Conservation (phyloP, 2,329 filamentous ascomycete genomes). For the Verruconis gallopava region DNA sequence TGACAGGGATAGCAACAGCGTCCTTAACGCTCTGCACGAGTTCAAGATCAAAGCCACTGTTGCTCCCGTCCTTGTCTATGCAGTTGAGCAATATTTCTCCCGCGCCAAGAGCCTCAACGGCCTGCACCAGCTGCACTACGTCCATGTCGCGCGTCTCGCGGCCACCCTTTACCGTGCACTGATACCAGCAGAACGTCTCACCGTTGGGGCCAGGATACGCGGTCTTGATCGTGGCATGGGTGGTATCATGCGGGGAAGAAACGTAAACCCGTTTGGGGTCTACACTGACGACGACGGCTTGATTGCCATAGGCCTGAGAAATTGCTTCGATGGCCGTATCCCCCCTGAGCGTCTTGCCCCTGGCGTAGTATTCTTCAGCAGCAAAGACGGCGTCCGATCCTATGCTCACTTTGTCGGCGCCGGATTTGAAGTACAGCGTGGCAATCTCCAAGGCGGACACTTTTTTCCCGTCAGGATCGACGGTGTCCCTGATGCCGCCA, state of each 20-base stretch:
- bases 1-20: constrained; percentile 83
- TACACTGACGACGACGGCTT: constrained; percentile 91
- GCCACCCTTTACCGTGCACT: constrained; percentile 91
- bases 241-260: constrained; percentile 50
- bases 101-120: constrained; percentile 89
- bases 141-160: constrained; percentile 90
- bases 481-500: constrained; percentile 85
- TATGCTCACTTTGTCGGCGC: constrained; percentile 95
- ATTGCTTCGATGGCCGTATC: constrained; percentile 93
- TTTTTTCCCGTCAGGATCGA: constrained; percentile 74
- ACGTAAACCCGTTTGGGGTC: constrained; percentile 91
- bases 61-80: constrained; percentile 93
- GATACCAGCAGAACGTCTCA: constrained; percentile 85
- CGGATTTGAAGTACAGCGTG: constrained; percentile 92
- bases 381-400: constrained; percentile 88
- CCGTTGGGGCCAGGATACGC: constrained; percentile 57
- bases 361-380: constrained; percentile 77
- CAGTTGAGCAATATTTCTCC: constrained; percentile 94
- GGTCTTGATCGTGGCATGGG: constrained; percentile 65
- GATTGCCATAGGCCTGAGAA: constrained; percentile 82
- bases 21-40: constrained; percentile 77
- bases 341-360: constrained; percentile 56
- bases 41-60: constrained; percentile 88
- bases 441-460: constrained; percentile 89
- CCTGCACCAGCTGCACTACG: constrained; percentile 73